Percentiles rank a stretch among this genome's conserved stretches.
Conservation (phyloP, 2,329 filamentous ascomycete genomes). For the Cercospora sp. region DNA sequence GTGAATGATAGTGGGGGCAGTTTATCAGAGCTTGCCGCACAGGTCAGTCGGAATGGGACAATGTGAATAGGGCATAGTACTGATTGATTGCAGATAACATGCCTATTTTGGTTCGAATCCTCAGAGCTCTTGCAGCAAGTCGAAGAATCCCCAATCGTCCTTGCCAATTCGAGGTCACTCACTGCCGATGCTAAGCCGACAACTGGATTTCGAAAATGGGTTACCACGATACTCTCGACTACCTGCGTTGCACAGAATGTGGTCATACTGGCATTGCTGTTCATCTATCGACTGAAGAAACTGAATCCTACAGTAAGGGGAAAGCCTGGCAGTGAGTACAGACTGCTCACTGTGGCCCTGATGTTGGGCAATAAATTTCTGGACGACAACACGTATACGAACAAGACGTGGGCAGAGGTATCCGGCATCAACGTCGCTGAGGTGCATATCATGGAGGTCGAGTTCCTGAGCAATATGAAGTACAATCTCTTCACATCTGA, state of each 20-base stretch:
- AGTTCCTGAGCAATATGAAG: conserved; percentile 97
- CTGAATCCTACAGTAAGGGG: conserved; percentile 87
- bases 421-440: conserved; percentile 91
- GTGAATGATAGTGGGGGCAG: conserved; percentile 76
- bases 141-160: conserved; percentile 52
- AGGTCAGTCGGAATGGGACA: conserved; percentile 56
- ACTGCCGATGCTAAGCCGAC: conserved; percentile 73
- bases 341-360: conserved; percentile 86
- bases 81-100: conserved; percentile 69
- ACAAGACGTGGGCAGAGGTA: conserved; percentile 99
- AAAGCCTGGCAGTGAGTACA: conserved; percentile 88
- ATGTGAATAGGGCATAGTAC: conserved; percentile 2
- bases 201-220: conserved; percentile 88
- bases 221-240: conserved; percentile 83
- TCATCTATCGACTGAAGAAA: conserved; percentile 90
- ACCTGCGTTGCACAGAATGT: conserved; percentile 97
- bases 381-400: conserved; percentile 98
- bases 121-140: conserved; percentile 75
- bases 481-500: conserved; percentile 88
- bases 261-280: conserved; percentile 82
- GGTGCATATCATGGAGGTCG: conserved; percentile 99
- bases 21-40: conserved; percentile 78
- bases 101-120: conserved; percentile 96
- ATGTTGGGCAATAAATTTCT: conserved; percentile 99
- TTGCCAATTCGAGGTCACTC: conserved; percentile 53